These are phyloP conservation scores for Eucalyptus polybractea DNA, from an alignment of 345 rosid genomes.

Conservation along the genomic window DNA sequence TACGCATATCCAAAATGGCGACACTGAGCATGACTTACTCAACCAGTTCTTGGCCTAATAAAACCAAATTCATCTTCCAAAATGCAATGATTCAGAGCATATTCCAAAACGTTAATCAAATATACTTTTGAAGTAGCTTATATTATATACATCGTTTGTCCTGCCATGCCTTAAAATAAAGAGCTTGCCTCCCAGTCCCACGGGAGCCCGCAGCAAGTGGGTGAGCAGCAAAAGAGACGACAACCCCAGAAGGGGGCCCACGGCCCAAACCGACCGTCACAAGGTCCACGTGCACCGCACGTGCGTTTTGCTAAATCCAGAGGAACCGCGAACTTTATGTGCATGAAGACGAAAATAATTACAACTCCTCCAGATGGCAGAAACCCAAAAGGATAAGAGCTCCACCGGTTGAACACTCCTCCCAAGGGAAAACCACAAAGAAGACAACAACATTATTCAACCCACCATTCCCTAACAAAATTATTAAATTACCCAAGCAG, in stretches of 20 bases:
- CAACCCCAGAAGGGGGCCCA: neutral
- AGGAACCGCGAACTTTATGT: neutral
- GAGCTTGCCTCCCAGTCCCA: neutral
- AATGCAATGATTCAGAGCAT: neutral
- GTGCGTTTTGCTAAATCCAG: neutral
- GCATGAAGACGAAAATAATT: neutral
- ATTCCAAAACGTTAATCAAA: neutral
- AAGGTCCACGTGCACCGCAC: neutral
- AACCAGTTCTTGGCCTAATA: neutral
- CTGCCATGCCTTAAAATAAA: neutral
- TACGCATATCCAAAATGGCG: neutral
- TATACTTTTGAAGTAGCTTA: neutral
- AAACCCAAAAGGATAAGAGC: neutral
- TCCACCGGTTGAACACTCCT: neutral
- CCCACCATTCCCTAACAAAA: neutral
- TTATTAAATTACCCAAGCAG: neutral
- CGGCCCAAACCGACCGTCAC: neutral
- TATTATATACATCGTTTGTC: neutral
- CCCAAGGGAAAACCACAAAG: neutral
- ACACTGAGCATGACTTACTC: neutral
- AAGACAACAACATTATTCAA: neutral
- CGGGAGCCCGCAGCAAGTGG: neutral
- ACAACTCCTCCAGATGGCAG: neutral
- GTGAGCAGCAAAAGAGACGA: neutral
- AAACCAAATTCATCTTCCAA: neutral